Conservation (phyloP, 192 early-diverging fungal species). For the Coemansia sp. region DNA sequence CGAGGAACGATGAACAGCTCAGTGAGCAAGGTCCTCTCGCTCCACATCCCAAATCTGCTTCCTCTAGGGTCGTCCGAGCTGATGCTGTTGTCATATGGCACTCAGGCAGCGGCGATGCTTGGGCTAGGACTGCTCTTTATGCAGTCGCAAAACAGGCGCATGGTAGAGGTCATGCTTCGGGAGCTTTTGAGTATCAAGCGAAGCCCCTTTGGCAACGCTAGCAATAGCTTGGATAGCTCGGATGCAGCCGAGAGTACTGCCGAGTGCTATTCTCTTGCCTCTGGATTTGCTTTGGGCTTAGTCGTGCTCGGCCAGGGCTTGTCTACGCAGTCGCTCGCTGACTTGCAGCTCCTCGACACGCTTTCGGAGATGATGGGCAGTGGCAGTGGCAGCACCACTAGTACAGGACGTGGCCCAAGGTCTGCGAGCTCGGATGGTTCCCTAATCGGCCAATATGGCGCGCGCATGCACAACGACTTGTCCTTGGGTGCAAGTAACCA, state of each 20-base stretch:
- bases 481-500: conserved; percentile 18
- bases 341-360: conserved; percentile 61
- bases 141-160: conserved; percentile 66
- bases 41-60: conserved; percentile 76
- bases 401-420: not conserved
- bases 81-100: conserved; percentile 63
- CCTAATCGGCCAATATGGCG: not conserved
- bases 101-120: conserved; percentile 70
- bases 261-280: conserved; percentile 72
- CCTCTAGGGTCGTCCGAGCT: conserved; percentile 62
- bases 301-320: conserved; percentile 71
- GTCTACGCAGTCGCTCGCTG: conserved; percentile 54
- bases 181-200: conserved; percentile 52
- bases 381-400: not conserved
- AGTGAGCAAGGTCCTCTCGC: conserved; percentile 68
- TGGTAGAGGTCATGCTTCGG: conserved; percentile 72
- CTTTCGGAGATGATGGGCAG: conserved; percentile 56
- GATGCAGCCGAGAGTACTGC: conserved; percentile 56
- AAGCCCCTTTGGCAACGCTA: not conserved
- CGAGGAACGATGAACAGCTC: conserved; percentile 65
- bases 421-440: not conserved
- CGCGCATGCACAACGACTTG: not conserved
- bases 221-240: conserved; percentile 21
- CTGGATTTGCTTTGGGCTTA: conserved; percentile 84
- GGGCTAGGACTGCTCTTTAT: conserved; percentile 79